Base-by-base conservation (phyloP, 176 grass and related monocot species). In the Carex parvula region DNA sequence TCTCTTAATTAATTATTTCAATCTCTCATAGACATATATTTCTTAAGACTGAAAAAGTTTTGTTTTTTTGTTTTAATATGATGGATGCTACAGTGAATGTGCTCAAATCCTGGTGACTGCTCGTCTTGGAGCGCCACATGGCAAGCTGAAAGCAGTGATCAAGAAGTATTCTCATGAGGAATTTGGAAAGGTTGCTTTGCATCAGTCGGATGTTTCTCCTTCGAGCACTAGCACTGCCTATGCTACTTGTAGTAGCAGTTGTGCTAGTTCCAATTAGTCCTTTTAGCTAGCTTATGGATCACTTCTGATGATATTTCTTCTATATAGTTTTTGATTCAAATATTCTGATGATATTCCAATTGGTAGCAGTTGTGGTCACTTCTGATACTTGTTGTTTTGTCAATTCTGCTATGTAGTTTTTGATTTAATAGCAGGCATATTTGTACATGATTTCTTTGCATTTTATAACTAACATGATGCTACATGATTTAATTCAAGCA, bases 161-260 rank as follows among this genome's bases (percentile, higher is more conserved):
- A 67, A 17, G 20, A 95, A 95, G 79, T 95, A 95, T 65, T 84
- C 90, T 8, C 85, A 9, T 6, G 58, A 83, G 68, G 88, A 58
- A 83, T 78, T 89, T 41, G 60, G 88, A 4, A 70, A 83, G 33
- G 88, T 91, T 4, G 84, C 88, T 10, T 87, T 90, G 79, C 22
- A 71, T 64, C 65, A 80, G 6, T 88, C 73, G 0, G 66, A 75
- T 16, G 55, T 78, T 57, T 78, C 73, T 78, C 73, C 73, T 57
- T 78, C 52, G 1, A 78, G 73, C 73, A 56, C 73, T 9, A 78
- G 73, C 26, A 78, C 73, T 33, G 73, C 73, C 24, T 78, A 57
- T 78, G 73, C 50, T 78, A 78, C 52, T 33, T 78, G 73, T 57
- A 78, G 73, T 56, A 78, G 73, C 44, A 56, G 5, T 56, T 57